These are phyloP conservation scores for Leucocoprinus sp. DNA, from an alignment of 768 basidiomycete species.

Conservation along the genomic window DNA sequence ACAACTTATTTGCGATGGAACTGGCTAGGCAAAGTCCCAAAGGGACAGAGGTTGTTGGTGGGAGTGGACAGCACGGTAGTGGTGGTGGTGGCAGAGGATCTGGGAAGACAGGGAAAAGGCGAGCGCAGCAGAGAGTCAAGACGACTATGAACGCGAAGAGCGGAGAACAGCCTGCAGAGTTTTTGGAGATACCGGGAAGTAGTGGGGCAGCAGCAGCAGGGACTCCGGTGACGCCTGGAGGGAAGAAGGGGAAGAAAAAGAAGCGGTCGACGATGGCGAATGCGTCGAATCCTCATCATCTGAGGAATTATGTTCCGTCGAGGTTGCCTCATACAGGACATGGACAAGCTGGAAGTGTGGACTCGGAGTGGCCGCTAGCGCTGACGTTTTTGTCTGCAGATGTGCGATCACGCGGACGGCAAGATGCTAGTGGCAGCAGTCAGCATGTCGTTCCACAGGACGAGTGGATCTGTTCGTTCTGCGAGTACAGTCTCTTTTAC, in stretches of 20 bases:
- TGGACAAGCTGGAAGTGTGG: constrained; percentile 25
- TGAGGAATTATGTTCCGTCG: constrained; percentile 89
- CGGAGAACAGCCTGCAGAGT: constrained; percentile 29
- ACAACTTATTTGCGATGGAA: constrained; percentile 66
- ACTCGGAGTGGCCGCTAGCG: constrained; percentile 52
- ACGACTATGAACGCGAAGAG: constrained; percentile 18
- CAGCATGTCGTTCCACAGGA: constrained; percentile 53
- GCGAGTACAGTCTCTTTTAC: constrained; percentile 89
- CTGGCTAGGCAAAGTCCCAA: constrained; percentile 62
- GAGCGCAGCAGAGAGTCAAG: constrained; percentile 29
- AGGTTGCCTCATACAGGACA: constrained; percentile 47
- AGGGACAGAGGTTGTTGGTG: constrained; percentile 45
- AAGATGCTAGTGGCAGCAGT: constrained; percentile 11
- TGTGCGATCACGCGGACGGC: constrained; percentile 38
- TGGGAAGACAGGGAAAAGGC: constrained; percentile 26
- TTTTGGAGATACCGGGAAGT: constrained; percentile 30
- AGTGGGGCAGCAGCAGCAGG: too few relatives aligned
- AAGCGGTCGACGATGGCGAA: constrained; percentile 87
- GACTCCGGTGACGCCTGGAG: constrained; percentile 20
- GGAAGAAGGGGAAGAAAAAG: constrained; percentile 72
- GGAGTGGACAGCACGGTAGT: constrained; percentile 18
- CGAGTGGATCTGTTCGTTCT: constrained; percentile 92
- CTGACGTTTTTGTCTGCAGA: constrained; percentile 63
- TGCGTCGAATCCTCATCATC: constrained; percentile 92
- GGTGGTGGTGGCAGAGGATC: constrained; percentile 16